A percentile compares a stretch with the other conserved stretches of the same genome.
phyloP scores from a whole-genome alignment of 1,284 basidiomycete genomes.

The Ustilago sp. region DNA sequence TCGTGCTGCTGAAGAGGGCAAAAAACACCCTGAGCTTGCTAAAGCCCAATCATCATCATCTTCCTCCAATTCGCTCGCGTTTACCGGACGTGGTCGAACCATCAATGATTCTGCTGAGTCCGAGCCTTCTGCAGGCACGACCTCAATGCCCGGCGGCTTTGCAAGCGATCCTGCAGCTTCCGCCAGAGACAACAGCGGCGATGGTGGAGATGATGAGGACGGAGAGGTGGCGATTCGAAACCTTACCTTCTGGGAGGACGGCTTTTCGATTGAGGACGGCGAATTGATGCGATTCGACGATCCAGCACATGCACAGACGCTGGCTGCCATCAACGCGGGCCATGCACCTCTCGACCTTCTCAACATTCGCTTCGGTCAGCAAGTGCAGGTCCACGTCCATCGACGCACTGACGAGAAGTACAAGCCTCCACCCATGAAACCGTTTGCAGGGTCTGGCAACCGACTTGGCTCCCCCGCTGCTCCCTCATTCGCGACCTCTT shows the following conservation, averaged over 20 bases:
- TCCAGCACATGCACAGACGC: slow-evolving; percentile 79
- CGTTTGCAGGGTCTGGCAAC: slow-evolving; percentile 83
- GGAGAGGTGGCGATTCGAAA: slow-evolving; percentile 76
- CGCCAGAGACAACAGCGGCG: slow-evolving; percentile 52
- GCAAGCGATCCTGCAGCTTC: slow-evolving; percentile 11
- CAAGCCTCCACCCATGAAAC: slow-evolving; percentile 72
- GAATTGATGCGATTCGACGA: slow-evolving; percentile 86
- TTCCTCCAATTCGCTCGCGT: slow-evolving; percentile 31
- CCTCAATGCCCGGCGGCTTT: slow-evolving; percentile 41
- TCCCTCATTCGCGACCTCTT: slow-evolving; percentile 20
- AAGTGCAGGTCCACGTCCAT: slow-evolving; percentile 84
- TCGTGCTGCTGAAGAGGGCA: slow-evolving; percentile 77
- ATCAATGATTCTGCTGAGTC: slow-evolving; percentile 44
- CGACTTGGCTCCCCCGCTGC: slow-evolving; percentile 76
- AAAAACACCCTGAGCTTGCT: slow-evolving; percentile 21
- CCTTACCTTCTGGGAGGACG: slow-evolving; percentile 93
- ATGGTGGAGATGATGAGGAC: slow-evolving; percentile 72
- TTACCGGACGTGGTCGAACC: slow-evolving; percentile 50
- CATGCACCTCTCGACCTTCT: slow-evolving; percentile 82
- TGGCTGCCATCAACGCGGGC: slow-evolving; percentile 85
- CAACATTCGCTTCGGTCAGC: slow-evolving; percentile 82
- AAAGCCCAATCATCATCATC: background rate
- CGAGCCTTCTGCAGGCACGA: slow-evolving; percentile 20
- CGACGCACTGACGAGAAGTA: slow-evolving; percentile 83
- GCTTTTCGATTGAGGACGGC: slow-evolving; percentile 92